These are phyloP conservation scores for Pseudocercospora fuligena DNA, from an alignment of 2,329 filamentous ascomycete species.

Conservation along the genomic window DNA sequence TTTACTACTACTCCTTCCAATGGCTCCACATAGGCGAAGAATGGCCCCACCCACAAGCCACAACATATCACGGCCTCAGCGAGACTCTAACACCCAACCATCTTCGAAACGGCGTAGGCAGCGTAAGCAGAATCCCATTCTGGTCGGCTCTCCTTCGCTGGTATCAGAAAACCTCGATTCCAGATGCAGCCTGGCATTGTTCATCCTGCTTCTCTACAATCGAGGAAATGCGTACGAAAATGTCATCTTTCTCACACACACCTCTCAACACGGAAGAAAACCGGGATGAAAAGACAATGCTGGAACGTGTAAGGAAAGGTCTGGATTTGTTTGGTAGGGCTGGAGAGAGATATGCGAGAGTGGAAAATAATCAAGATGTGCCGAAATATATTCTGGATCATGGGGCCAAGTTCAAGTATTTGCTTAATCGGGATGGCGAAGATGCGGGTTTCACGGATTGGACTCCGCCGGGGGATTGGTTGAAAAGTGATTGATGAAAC, in stretches of 20 bases:
- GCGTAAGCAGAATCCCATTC: conserved; percentile 21
- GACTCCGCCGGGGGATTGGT: not conserved
- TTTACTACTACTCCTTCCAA: conserved; percentile 41
- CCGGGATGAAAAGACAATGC: conserved; percentile 55
- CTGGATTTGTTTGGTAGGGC: conserved; percentile 61
- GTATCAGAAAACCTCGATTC: conserved; percentile 52
- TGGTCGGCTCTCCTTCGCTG: conserved; percentile 25
- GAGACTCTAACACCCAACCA: conserved; percentile 60
- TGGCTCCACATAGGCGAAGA: conserved; percentile 41
- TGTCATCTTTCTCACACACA: conserved; percentile 61
- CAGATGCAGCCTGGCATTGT: conserved; percentile 66
- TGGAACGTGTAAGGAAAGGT: conserved; percentile 57
- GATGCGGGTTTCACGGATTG: conserved; percentile 45
- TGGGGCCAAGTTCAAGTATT: conserved; percentile 42
- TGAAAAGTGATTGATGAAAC: conserved; percentile 2
- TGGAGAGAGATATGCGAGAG: conserved; percentile 53
- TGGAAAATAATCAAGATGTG: conserved; percentile 59
- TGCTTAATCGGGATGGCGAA: conserved; percentile 47
- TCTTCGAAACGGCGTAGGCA: conserved; percentile 53
- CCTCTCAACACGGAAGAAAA: conserved; percentile 58
- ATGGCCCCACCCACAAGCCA: conserved; percentile 66
- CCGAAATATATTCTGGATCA: conserved; percentile 52
- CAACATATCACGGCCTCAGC: conserved; percentile 55
- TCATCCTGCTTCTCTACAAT: conserved; percentile 65
- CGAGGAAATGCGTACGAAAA: conserved; percentile 60